These are phyloP conservation scores for Candida koratica DNA, from an alignment of 805 yeast species.

Conservation along the genomic window DNA sequence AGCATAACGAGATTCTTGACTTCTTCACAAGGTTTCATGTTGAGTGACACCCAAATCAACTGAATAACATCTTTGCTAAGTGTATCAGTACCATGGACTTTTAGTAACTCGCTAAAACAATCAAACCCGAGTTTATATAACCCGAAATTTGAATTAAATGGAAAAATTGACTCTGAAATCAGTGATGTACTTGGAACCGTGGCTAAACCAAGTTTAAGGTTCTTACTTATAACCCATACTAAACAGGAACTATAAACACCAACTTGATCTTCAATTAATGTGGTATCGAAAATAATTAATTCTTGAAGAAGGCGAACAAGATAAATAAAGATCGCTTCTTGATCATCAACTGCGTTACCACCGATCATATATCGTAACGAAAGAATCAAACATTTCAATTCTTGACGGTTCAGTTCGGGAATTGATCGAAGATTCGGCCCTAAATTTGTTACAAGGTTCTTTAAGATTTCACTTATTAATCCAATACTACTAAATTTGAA, in stretches of 20 bases:
- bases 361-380: slow-evolving; percentile 33
- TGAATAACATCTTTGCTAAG: slow-evolving; percentile 46
- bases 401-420: slow-evolving; percentile 16
- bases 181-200: slow-evolving; percentile 36
- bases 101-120: slow-evolving; percentile 56
- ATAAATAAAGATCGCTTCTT: slow-evolving; percentile 20
- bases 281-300: slow-evolving; percentile 36
- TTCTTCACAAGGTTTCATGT: slow-evolving; percentile 44
- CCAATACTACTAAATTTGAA: slow-evolving; percentile 29
- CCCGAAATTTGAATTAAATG: slow-evolving; percentile 40
- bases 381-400: slow-evolving; percentile 26
- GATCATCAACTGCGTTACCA: slow-evolving; percentile 23
- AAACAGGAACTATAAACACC: slow-evolving; percentile 26
- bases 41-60: slow-evolving; percentile 57
- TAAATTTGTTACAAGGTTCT: slow-evolving; percentile 29
- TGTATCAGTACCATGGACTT: slow-evolving; percentile 39
- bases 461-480: slow-evolving; percentile 23
- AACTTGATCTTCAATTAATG: slow-evolving; percentile 31
- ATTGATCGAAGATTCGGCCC: slow-evolving; percentile 36
- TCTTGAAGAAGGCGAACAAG: slow-evolving; percentile 32
- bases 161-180: slow-evolving; percentile 39
- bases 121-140: slow-evolving; percentile 46
- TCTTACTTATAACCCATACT: slow-evolving; percentile 28
- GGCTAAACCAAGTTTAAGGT: slow-evolving; percentile 34
- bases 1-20: slow-evolving; percentile 46